These are phyloP conservation scores for Mortierella sp. DNA, from an alignment of 371 early-diverging fungal genomes.

Conservation along the genomic window DNA sequence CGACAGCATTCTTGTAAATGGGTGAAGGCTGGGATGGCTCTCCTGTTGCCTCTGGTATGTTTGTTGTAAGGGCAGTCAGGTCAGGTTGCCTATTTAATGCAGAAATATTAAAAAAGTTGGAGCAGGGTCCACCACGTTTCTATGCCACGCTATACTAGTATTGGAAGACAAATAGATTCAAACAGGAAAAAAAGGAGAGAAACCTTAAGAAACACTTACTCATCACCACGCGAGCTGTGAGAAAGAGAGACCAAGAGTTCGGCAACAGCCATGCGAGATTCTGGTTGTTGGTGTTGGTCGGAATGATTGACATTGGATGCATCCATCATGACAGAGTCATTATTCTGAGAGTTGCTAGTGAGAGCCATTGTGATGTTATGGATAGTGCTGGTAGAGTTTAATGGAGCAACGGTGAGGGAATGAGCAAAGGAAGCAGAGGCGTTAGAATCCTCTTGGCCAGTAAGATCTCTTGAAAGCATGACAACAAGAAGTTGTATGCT, in stretches of 20 bases:
- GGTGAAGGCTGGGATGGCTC: constrained; percentile 7
- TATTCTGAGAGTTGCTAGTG: neutral
- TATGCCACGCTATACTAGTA: neutral
- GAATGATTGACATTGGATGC: neutral
- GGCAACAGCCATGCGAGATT: constrained; percentile 41
- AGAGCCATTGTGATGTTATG: constrained; percentile 25
- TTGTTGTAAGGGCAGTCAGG: constrained; percentile 2
- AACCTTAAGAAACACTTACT: constrained; percentile 2
- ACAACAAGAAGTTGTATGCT: constrained; percentile 2
- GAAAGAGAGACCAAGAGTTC: constrained; percentile 43
- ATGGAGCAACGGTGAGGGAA: constrained; percentile 35
- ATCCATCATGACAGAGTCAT: constrained; percentile 14
- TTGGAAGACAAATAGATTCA: neutral
- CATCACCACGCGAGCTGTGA: constrained; percentile 18
- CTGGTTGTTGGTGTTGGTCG: constrained; percentile 24
- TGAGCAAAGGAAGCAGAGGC: constrained; percentile 35
- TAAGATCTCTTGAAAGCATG: constrained; percentile 32
- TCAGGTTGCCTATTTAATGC: constrained; percentile 7
- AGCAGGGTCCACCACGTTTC: constrained; percentile 1
- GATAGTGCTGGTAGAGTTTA: constrained; percentile 18
- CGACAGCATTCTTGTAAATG: constrained; percentile 41
- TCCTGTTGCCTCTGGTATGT: constrained; percentile 6
- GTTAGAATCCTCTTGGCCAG: constrained; percentile 24
- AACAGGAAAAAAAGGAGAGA: neutral
- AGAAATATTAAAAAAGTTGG: neutral